Conservation (phyloP, 192 early-diverging fungal species). For the Spinellus fusiger region DNA sequence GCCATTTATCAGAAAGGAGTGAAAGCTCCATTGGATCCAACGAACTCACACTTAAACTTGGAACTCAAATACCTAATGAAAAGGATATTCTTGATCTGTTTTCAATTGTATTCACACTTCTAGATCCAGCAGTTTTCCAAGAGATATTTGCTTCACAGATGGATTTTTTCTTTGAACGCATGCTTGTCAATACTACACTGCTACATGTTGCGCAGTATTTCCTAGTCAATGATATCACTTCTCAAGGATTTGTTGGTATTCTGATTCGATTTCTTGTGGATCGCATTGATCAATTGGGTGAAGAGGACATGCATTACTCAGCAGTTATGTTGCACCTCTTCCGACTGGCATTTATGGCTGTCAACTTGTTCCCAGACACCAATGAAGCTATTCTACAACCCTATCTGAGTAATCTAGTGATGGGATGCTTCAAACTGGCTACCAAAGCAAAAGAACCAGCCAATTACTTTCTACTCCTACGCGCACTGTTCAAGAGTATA, state of each 20-base stretch:
- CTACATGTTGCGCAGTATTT: conserved; percentile 86
- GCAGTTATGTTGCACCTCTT: conserved; percentile 83
- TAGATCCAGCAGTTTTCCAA: conserved; percentile 90
- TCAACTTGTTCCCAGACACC: conserved; percentile 83
- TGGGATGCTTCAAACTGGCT: conserved; percentile 78
- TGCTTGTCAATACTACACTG: conserved; percentile 68
- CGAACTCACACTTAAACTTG: conserved; percentile 39
- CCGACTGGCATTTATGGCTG: conserved; percentile 90
- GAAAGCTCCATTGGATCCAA: conserved; percentile 22
- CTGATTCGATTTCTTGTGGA: conserved; percentile 74
- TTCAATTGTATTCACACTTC: conserved; percentile 71
- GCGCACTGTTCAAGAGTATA: conserved; percentile 90
- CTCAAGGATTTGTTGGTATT: conserved; percentile 73
- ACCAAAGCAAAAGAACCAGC: conserved; percentile 78
- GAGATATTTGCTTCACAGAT: conserved; percentile 93
- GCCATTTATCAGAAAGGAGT: conserved; percentile 11
- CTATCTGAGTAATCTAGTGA: conserved; percentile 87
- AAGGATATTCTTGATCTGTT: conserved; percentile 92
- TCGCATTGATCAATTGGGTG: conserved; percentile 71
- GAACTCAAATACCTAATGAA: conserved; percentile 71
- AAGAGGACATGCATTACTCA: conserved; percentile 54
- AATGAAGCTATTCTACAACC: conserved; percentile 92
- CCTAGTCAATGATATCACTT: conserved; percentile 70
- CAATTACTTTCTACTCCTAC: conserved; percentile 91
- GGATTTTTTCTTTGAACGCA: conserved; percentile 77